Conservation (phyloP, 176 grass and related monocot genomes). For the Lolium perenne region DNA sequence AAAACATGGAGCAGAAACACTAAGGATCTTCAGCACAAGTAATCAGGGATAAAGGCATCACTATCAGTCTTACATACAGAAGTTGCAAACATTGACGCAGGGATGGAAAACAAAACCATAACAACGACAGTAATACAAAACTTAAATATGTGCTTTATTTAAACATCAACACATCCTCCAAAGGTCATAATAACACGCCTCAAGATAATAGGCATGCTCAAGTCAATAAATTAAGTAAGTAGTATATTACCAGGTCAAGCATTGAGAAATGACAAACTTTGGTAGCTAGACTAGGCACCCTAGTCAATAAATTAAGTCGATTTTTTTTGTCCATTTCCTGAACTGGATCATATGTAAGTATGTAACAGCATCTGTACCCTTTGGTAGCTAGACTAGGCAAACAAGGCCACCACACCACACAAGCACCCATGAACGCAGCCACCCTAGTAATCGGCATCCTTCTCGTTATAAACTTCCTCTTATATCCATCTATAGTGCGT, state of each 20-base stretch:
- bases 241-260: not conserved
- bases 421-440: not conserved
- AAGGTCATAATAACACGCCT: constrained; percentile 18
- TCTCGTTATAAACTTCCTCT: not conserved
- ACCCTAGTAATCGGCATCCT: not conserved
- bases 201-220: not conserved
- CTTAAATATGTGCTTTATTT: not conserved
- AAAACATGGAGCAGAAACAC: not conserved
- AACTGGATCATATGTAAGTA: not conserved
- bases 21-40: not conserved
- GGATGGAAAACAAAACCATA: not conserved
- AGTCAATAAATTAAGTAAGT: constrained; percentile 8
- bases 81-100: not conserved
- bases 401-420: not conserved
- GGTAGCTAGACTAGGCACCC: too few relatives aligned
- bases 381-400: not conserved
- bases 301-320: too few relatives aligned
- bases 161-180: not conserved
- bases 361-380: not conserved
- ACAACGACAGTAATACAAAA: not conserved
- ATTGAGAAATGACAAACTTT: constrained; percentile 5
- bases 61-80: not conserved
- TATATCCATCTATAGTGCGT: not conserved
- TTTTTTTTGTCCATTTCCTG: not conserved
- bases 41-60: constrained; percentile 1